These are phyloP conservation scores for Debaryomyces hansenii DNA, from an alignment of 805 yeast genomes.

Conservation along the genomic window DNA sequence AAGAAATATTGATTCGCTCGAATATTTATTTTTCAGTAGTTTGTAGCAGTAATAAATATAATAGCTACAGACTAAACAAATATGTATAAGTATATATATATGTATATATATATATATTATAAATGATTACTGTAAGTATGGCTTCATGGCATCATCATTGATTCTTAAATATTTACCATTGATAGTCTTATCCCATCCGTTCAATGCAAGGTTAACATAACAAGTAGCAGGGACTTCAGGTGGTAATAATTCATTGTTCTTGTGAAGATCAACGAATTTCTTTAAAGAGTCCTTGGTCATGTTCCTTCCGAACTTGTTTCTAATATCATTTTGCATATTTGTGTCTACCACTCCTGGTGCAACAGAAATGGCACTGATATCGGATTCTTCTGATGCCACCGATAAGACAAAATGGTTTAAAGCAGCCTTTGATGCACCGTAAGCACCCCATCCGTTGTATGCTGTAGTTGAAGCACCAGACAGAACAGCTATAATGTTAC, in stretches of 20 bases:
- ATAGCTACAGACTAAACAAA: no score
- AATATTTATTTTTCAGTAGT: no score
- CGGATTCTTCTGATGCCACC: slow-evolving; percentile 65
- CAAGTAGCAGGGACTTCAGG: slow-evolving; percentile 74
- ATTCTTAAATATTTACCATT: slow-evolving; percentile 73
- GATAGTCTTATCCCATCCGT: slow-evolving; percentile 54
- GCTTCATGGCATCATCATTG: slow-evolving; percentile 37
- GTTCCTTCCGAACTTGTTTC: slow-evolving; percentile 56
- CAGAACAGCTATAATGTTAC: slow-evolving; percentile 75
- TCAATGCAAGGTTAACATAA: slow-evolving; percentile 63
- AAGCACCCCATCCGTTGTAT: slow-evolving; percentile 81
- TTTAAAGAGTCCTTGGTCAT: slow-evolving; percentile 64
- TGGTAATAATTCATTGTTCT: slow-evolving; percentile 55
- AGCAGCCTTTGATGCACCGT: slow-evolving; percentile 91
- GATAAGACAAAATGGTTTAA: slow-evolving; percentile 72
- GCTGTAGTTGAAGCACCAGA: slow-evolving; percentile 80
- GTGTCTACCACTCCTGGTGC: slow-evolving; percentile 98
- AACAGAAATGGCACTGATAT: slow-evolving; percentile 61
- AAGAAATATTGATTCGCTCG: no score
- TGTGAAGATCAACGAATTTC: slow-evolving; percentile 64
- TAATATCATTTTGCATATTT: slow-evolving; percentile 78
- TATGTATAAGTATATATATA: not conserved
- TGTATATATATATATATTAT: not conserved
- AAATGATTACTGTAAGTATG: not conserved
- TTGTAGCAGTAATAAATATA: no score